Evolutionary conservation across 2,329 filamentous ascomycete genomes (phyloP).

Genomic region (Colletotrichum graminicola): DNA sequence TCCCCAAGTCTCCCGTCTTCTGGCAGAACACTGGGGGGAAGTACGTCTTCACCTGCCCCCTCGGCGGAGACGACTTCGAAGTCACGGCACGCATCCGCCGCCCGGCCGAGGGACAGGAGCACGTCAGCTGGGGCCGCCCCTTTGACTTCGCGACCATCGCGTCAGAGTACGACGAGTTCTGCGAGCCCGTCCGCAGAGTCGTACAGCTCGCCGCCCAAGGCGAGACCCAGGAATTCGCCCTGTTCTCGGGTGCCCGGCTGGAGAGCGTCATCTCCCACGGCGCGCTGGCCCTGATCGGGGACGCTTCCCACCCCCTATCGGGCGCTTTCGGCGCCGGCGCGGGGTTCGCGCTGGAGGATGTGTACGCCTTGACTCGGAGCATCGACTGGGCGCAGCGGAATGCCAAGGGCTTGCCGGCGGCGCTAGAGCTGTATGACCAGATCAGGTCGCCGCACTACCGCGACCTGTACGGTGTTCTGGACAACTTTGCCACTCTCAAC

Average conservation of each 20-base stretch:
- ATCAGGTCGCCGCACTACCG: slow-evolving; percentile 49
- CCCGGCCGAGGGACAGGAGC: slow-evolving; percentile 44
- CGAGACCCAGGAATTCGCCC: slow-evolving; percentile 47
- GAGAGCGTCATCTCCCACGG: slow-evolving; percentile 44
- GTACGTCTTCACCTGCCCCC: slow-evolving; percentile 52
- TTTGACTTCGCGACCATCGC: slow-evolving; percentile 44
- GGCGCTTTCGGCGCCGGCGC: slow-evolving; percentile 57
- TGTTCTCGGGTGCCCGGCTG: slow-evolving; percentile 50
- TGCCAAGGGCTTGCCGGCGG: slow-evolving; percentile 41
- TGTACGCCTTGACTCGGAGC: slow-evolving; percentile 45
- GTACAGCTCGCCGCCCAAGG: slow-evolving; percentile 47
- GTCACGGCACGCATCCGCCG: slow-evolving; percentile 48
- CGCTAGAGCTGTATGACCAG: slow-evolving; percentile 46
- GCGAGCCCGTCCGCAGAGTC: slow-evolving; percentile 48
- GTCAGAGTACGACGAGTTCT: slow-evolving; percentile 48
- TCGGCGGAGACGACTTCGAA: slow-evolving; percentile 51
- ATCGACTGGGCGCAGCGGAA: slow-evolving; percentile 46
- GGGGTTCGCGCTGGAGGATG: slow-evolving; percentile 54
- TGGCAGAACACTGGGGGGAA: slow-evolving; percentile 49
- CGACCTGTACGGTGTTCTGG: slow-evolving; percentile 46
- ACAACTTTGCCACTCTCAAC: slow-evolving; percentile 44
- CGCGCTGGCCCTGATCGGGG: slow-evolving; percentile 62
- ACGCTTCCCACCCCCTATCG: slow-evolving; percentile 67
- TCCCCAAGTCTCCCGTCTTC: slow-evolving; percentile 48
- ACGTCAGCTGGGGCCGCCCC: slow-evolving; percentile 49